Evolutionary conservation across 2,329 filamentous ascomycete species (phyloP).

Genomic region (Paecilomyces dactylethromorphus): DNA sequence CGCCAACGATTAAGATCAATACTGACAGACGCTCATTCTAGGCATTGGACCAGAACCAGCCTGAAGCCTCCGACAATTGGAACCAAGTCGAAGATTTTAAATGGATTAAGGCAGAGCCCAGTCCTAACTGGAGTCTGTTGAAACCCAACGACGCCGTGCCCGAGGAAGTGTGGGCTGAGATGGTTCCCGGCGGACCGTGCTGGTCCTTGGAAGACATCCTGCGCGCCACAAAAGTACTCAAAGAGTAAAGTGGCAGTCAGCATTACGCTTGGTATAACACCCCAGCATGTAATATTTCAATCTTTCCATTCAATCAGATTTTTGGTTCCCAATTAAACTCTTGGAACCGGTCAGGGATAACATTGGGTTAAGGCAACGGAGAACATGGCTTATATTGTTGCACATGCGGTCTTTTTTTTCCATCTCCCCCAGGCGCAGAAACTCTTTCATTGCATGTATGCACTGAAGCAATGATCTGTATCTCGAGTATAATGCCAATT

Average conservation of each 20-base stretch:
- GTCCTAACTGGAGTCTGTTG: slow-evolving; percentile 79
- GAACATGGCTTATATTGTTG: not conserved
- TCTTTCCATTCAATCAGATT: not conserved
- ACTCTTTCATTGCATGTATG: not conserved
- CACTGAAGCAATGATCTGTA: not conserved
- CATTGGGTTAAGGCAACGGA: not conserved
- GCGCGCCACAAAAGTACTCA: slow-evolving; percentile 25
- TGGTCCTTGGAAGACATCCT: slow-evolving; percentile 62
- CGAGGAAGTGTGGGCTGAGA: slow-evolving; percentile 61
- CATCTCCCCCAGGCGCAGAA: not conserved
- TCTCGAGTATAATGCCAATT: not conserved
- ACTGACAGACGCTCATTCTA: slow-evolving; percentile 5
- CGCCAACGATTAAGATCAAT: not conserved
- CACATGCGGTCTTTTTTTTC: not conserved
- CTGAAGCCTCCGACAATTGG: slow-evolving; percentile 61
- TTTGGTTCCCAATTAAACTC: not conserved
- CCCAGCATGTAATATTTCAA: not conserved
- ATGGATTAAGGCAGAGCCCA: slow-evolving; percentile 81
- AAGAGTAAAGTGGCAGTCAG: slow-evolving; percentile 6
- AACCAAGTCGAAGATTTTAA: slow-evolving; percentile 94
- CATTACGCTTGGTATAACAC: not conserved
- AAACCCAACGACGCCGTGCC: slow-evolving; percentile 52
- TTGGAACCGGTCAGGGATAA: not conserved
- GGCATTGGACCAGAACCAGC: slow-evolving; percentile 23
- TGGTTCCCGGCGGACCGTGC: slow-evolving; percentile 58